Conservation (phyloP, 352 stramenopile species). For the Phytophthora cactorum region DNA sequence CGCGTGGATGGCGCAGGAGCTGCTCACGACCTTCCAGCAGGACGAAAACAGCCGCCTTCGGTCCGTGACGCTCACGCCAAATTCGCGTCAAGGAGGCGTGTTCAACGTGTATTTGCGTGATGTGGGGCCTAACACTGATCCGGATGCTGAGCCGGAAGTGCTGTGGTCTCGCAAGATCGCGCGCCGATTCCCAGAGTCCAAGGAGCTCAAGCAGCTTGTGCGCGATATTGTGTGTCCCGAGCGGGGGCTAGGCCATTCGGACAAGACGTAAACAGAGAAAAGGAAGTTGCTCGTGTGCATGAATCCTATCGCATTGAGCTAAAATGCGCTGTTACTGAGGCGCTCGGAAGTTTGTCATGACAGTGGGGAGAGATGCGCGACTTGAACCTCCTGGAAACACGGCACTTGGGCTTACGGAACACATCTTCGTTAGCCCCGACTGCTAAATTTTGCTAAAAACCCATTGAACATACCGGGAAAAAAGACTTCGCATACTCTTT, state of each 20-base stretch:
- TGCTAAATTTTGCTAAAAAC: slow-evolving; percentile 4
- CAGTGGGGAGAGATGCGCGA: slow-evolving; percentile 27
- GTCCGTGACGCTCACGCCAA: slow-evolving; percentile 72
- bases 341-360: slow-evolving; percentile 29
- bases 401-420: slow-evolving; percentile 30
- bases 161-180: slow-evolving; percentile 88
- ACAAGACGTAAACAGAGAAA: slow-evolving; percentile 59
- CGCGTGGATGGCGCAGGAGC: slow-evolving; percentile 91
- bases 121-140: slow-evolving; percentile 33
- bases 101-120: slow-evolving; percentile 73
- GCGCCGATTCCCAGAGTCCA: slow-evolving; percentile 91
- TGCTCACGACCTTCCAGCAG: slow-evolving; percentile 92
- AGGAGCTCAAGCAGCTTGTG: slow-evolving; percentile 93
- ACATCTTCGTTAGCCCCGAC: slow-evolving; percentile 10
- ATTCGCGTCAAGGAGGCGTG: slow-evolving; percentile 59
- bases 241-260: slow-evolving; percentile 85
- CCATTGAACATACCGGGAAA: slow-evolving; percentile 42
- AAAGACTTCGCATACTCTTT: slow-evolving; percentile 64
- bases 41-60: slow-evolving; percentile 58
- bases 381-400: slow-evolving; percentile 36
- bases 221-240: slow-evolving; percentile 88
- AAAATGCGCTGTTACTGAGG: slow-evolving; percentile 18
- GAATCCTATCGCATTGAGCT: neutral
- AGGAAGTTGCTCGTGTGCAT: neutral
- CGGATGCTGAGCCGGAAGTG: slow-evolving; percentile 55